Percentiles rank a stretch among this genome's conserved stretches.
Conservation (phyloP, 2,329 filamentous ascomycete species). For the Sphaerulina populicola region DNA sequence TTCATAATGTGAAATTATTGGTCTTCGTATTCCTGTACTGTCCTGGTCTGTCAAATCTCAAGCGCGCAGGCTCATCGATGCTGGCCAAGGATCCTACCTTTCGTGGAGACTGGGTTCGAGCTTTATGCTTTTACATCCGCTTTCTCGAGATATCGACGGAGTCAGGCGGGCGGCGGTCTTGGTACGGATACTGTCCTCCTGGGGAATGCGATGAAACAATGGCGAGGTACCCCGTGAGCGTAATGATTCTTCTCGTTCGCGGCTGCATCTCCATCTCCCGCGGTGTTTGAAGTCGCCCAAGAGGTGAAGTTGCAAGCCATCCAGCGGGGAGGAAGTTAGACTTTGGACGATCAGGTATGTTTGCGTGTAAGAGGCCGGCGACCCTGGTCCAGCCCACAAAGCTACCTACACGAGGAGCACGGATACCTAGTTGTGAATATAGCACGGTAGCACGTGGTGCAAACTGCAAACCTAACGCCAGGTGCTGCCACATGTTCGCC, state of each 20-base stretch:
- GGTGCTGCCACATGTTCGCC: not conserved
- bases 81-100: slow-evolving; percentile 1
- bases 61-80: slow-evolving; percentile 4
- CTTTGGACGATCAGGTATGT: not conserved
- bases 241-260: not conserved
- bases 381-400: no score
- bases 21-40: slow-evolving; percentile 5
- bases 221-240: not conserved
- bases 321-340: not conserved
- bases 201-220: not conserved
- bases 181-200: no score
- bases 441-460: no score
- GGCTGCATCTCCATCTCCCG: not conserved
- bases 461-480: no score
- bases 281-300: not conserved
- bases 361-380: no score
- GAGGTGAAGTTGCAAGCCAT: not conserved
- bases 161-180: no score
- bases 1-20: not conserved
- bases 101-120: not conserved
- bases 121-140: not conserved
- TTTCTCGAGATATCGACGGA: not conserved
- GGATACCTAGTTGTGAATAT: no score
- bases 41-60: slow-evolving; percentile 12
- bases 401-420: no score